Percentiles rank a stretch among this genome's conserved stretches.
Conservation (phyloP, 2,329 filamentous ascomycete genomes). For the Colletotrichum melonis region DNA sequence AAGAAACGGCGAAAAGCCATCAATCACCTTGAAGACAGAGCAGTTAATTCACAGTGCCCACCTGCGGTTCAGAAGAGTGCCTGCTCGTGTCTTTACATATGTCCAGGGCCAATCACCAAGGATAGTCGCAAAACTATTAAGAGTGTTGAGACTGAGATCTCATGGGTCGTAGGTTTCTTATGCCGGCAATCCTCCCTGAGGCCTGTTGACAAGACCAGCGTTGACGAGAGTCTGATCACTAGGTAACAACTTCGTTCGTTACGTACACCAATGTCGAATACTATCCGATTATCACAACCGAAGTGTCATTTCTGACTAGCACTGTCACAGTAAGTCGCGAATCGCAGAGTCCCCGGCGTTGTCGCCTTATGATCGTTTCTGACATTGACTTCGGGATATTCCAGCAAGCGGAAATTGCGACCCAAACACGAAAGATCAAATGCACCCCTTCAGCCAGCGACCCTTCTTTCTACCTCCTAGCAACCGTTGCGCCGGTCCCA, state of each 20-base stretch:
- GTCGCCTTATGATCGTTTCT: background rate
- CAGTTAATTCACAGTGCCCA: background rate
- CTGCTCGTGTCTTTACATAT: slow-evolving; percentile 5
- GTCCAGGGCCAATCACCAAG: background rate
- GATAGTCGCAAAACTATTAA: slow-evolving; percentile 1
- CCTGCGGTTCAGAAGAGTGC: background rate
- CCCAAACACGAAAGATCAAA: background rate
- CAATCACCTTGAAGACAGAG: background rate
- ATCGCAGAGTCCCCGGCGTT: too few relatives aligned
- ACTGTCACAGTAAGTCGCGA: too few relatives aligned
- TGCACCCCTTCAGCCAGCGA: background rate
- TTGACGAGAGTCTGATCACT: too few relatives aligned
- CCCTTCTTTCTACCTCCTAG: background rate
- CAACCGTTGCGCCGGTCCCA: background rate
- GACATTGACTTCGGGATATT: background rate
- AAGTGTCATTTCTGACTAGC: too few relatives aligned
- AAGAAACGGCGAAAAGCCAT: background rate
- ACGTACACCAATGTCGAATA: too few relatives aligned
- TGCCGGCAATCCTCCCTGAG: too few relatives aligned
- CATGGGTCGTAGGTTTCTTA: background rate
- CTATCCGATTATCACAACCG: too few relatives aligned
- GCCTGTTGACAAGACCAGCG: background rate
- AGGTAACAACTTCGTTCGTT: too few relatives aligned
- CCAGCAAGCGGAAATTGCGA: background rate
- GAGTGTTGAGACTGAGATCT: background rate